Base-by-base conservation (phyloP, 768 basidiomycete genomes). In the Paxillus ammoniavirescens region DNA sequence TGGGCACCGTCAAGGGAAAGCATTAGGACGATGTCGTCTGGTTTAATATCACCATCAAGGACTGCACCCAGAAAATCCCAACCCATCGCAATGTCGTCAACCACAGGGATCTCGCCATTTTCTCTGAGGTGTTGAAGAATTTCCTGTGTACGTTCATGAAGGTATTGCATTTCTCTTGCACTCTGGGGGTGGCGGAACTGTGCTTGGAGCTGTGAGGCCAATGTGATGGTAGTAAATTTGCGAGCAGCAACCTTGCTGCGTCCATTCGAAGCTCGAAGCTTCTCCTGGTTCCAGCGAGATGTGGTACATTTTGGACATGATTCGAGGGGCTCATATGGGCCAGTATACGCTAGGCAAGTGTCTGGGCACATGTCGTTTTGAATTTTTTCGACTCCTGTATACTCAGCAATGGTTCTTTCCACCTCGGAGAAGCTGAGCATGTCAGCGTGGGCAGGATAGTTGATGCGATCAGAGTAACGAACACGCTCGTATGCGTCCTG, bases 141-240 rank as follows among this genome's bases (percentile, higher is more conserved):
- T 8, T 26, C 10, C 15, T 41, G n/a, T 36, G 47, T 59, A 1
- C 42, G n/a, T 21, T 55, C 38, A 8, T 30, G 26, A 7, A 53
- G 18, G 18, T 55, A 54, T 15, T 5, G 30, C 33, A 55, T 42
- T 5, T 42, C 36, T 12, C 35, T 8, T 1, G 35, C 52, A 18
- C 28, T 48, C 18, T 47, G 21, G 0, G 49, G 54, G 18, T 49
- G 42, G 0, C 67, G 60, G 23, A 68, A 65, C 8, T 74, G 61
- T 0, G 75, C 76, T 52, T 78, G 76, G 0, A 80, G 43, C 53
- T 76, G 73, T 15, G 75, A 74, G 13, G 33, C 12, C 0, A 65
- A 9, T 3, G 58, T 61, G 12, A 60, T 53, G 5, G 58, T 65
- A 14, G 45, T 31, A 14, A 61, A 60, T 13, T 45, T 30, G 14